Evolutionary conservation across 441 rosid species (phyloP).

Genomic region (Populus trichocarpa): DNA sequence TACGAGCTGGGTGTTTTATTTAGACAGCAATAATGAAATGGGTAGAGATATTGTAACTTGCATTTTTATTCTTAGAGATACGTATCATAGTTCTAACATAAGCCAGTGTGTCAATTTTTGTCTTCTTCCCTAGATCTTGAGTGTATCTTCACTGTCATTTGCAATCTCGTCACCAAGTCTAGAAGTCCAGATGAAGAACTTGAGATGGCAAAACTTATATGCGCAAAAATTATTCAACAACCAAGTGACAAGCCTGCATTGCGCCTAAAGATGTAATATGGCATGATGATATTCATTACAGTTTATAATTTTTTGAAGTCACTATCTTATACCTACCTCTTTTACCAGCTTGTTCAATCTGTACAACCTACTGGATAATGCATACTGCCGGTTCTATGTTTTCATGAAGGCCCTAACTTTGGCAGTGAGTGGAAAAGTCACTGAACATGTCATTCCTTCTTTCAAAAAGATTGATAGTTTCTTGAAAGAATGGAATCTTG

Average conservation of each 20-base stretch:
- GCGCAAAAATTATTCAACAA: constrained; percentile 73
- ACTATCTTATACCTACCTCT: constrained; percentile 23
- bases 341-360: constrained; percentile 88
- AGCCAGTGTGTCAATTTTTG: background rate
- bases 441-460: constrained; percentile 68
- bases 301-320: constrained; percentile 2
- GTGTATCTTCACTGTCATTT: constrained; percentile 91
- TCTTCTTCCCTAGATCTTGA: constrained; percentile 63
- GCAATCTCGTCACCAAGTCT: constrained; percentile 73
- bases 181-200: constrained; percentile 55
- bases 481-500: constrained; percentile 96
- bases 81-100: background rate
- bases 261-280: constrained; percentile 84
- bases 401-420: constrained; percentile 74
- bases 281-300: background rate
- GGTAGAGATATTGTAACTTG: background rate
- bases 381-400: constrained; percentile 69
- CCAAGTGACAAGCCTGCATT: constrained; percentile 83
- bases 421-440: constrained; percentile 78
- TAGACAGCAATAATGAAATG: background rate
- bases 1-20: background rate
- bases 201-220: constrained; percentile 72
- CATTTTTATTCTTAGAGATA: background rate
- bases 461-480: constrained; percentile 73
- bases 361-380: constrained; percentile 74